Evolutionary conservation across 495 filamentous ascomycete species (phyloP).

Genomic region (Trichoderma erinaceum): DNA sequence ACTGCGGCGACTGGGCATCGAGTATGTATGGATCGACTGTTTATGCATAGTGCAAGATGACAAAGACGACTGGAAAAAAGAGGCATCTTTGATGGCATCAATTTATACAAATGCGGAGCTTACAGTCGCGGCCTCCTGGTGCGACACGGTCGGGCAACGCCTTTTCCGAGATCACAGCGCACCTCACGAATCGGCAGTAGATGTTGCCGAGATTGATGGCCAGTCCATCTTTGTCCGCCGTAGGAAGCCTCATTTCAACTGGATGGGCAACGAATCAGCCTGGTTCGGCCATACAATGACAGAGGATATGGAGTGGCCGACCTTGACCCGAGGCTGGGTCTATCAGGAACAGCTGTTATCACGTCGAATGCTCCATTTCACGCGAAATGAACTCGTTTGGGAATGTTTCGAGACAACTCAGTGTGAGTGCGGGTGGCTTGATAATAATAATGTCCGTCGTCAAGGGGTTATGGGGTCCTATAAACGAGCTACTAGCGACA

Average conservation of each 20-base stretch:
- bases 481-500: not conserved
- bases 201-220: not conserved
- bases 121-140: slow-evolving; percentile 27
- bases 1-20: slow-evolving; percentile 24
- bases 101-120: slow-evolving; percentile 36
- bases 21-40: slow-evolving; percentile 43
- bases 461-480: not conserved
- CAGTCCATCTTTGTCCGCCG: not conserved
- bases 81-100: slow-evolving; percentile 33
- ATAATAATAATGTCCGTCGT: not conserved
- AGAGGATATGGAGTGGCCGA: not conserved
- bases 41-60: slow-evolving; percentile 42
- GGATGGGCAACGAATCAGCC: not conserved
- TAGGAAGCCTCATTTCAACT: not conserved
- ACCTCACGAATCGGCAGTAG: not conserved
- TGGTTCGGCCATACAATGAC: not conserved
- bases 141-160: not conserved
- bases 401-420: slow-evolving; percentile 23
- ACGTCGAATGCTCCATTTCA: slow-evolving; percentile 25
- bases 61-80: slow-evolving; percentile 32
- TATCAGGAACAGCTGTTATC: slow-evolving; percentile 30
- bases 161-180: slow-evolving; percentile 1
- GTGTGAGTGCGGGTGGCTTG: slow-evolving; percentile 18
- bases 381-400: slow-evolving; percentile 26
- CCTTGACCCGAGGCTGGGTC: slow-evolving; percentile 25